Evolutionary conservation across 768 basidiomycete species (phyloP).

Genomic region (Pisolithus albus): DNA sequence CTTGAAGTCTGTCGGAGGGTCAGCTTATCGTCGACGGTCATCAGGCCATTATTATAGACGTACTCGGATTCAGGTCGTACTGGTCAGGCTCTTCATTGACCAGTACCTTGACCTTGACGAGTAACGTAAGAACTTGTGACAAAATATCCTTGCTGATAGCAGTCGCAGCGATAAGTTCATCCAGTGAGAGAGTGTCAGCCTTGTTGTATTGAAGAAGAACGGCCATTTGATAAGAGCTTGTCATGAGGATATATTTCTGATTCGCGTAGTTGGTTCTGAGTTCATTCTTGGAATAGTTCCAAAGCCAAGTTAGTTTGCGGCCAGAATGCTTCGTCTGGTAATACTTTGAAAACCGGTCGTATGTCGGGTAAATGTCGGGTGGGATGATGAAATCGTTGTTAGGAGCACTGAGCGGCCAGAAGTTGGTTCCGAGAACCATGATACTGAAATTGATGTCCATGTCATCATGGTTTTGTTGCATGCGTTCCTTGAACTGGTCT

Average conservation of each 20-base stretch:
- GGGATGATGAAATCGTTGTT: constrained; percentile 86
- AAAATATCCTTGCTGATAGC: constrained; percentile 75
- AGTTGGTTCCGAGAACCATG: constrained; percentile 92
- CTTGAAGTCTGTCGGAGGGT: constrained; percentile 61
- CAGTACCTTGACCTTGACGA: constrained; percentile 85
- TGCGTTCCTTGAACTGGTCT: constrained; percentile 89
- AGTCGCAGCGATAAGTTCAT: constrained; percentile 76
- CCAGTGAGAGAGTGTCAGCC: constrained; percentile 76
- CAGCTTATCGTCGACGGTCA: neutral
- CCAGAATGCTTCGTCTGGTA: constrained; percentile 93
- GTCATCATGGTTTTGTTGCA: constrained; percentile 80
- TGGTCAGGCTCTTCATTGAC: constrained; percentile 83
- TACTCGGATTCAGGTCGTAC: constrained; percentile 87
- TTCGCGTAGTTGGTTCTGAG: constrained; percentile 87
- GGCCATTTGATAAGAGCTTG: constrained; percentile 91
- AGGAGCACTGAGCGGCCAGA: constrained; percentile 89
- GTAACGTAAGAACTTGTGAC: constrained; percentile 51
- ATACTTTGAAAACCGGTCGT: constrained; percentile 88
- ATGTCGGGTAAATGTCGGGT: constrained; percentile 75
- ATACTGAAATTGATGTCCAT: constrained; percentile 87
- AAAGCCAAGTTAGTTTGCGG: constrained; percentile 94
- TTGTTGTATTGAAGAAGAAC: constrained; percentile 93
- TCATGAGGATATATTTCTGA: constrained; percentile 95
- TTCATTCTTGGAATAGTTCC: constrained; percentile 98
- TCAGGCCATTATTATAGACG: constrained; percentile 6